Base-by-base conservation (phyloP, 805 yeast species). In the Pichia eremophila region DNA sequence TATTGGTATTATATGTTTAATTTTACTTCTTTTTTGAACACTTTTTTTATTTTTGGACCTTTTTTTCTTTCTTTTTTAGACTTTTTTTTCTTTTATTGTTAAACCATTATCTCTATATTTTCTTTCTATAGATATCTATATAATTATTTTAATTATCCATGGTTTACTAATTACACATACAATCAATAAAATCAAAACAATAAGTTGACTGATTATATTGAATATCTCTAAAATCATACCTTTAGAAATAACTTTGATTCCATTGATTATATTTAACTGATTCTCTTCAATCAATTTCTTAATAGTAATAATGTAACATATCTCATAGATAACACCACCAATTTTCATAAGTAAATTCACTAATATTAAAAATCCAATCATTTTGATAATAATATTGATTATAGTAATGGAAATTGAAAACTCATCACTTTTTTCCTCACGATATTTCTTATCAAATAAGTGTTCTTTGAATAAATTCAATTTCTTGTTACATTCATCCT, bases 121-220 rank as follows among this genome's bases (percentile, higher is more conserved):
- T 4, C 36, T 34, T 14, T 34, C 17, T 34, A 34, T 34, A 34
- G n/a, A 34, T 14, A 14, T 44, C 27, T 45, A 32, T 48, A 35
- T 39, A 47, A 39, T 19, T 19, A 39, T 18, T 12, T 18, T 48
- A 14, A 45, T 28, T 11, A 46, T 29, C 55, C 50, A 49, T 19
- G 51, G 49, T 31, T 47, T 51, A n/a, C 29, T n/a, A 8, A 40
- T 15, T 27, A 49, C 25, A 31, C 39, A 36, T 29, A 41, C 6
- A 11, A 25, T 31, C 32, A 49, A 43, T 5, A 38, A 2, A 22
- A 56, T 14, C 50, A 47, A 37, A 54, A 35, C n/a, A 40, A 29
- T 31, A 39, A 52, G 8, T 53, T 53, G 45, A n/a, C 49, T 38
- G 8, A 53, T 51, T 14, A 51, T 53, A 35, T 49, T 54, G 17